These are phyloP conservation scores for Thraustochytrium sp. DNA, from an alignment of 352 stramenopile species.

Conservation along the genomic window DNA sequence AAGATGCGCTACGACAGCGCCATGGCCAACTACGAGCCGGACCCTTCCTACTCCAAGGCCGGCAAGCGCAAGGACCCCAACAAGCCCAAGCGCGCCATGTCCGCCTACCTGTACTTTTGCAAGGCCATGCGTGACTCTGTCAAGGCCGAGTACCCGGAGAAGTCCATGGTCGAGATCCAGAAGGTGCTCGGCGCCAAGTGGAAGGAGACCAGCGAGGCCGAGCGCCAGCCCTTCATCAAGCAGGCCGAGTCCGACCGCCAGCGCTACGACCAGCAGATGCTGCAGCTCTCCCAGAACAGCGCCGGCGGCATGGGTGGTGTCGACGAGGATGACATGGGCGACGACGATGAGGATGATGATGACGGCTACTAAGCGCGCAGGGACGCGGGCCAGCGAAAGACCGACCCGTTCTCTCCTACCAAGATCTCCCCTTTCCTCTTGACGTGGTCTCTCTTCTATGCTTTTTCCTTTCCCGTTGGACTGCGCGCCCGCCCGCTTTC, in stretches of 20 bases:
- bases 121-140: conserved; percentile 69
- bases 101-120: conserved; percentile 81
- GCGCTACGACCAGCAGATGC: conserved; percentile 70
- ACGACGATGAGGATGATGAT: conserved; percentile 5
- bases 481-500: too few relatives aligned
- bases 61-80: conserved; percentile 78
- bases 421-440: not conserved
- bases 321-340: not conserved
- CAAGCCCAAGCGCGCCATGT: conserved; percentile 73
- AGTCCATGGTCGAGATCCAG: conserved; percentile 74
- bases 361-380: not conserved
- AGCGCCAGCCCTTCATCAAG: conserved; percentile 69
- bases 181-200: conserved; percentile 67
- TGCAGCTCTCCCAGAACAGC: not conserved
- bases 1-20: conserved; percentile 76
- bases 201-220: conserved; percentile 65
- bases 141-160: conserved; percentile 70
- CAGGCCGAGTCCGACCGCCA: conserved; percentile 73
- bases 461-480: too few relatives aligned
- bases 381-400: too few relatives aligned
- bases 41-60: conserved; percentile 60
- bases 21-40: conserved; percentile 73
- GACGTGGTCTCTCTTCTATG: too few relatives aligned
- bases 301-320: not conserved
- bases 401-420: not conserved